Evolutionary conservation across 257 asterid species (phyloP).

Genomic region (Solanum tacnaense): DNA sequence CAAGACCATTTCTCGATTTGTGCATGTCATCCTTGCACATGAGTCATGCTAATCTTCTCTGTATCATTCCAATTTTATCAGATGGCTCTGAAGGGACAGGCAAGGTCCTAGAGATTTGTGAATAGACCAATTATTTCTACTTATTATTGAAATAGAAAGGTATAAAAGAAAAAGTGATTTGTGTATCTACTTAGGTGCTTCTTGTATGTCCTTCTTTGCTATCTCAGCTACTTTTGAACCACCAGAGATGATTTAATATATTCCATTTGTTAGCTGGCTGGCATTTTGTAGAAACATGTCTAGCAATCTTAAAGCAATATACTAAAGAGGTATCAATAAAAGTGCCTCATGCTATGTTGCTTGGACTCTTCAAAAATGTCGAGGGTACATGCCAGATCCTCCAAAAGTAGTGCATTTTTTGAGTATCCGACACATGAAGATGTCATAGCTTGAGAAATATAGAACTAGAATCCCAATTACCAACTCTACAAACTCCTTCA

Average conservation of each 20-base stretch:
- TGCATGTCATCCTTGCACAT: background rate
- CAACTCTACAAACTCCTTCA: background rate
- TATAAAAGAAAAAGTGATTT: background rate
- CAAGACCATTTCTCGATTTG: background rate
- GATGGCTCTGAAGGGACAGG: accelerated
- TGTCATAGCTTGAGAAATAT: background rate
- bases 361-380: background rate
- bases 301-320: background rate
- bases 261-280: background rate
- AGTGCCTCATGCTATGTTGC: background rate
- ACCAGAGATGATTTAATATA: background rate
- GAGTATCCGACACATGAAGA: background rate
- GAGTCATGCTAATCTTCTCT: background rate
- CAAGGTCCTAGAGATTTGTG: background rate
- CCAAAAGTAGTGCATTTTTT: background rate
- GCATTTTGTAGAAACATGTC: background rate
- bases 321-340: background rate
- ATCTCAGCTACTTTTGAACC: background rate
- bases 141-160: background rate
- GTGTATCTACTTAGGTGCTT: background rate
- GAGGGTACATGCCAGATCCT: background rate
- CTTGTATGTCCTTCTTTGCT: background rate
- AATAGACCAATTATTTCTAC: background rate
- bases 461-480: background rate
- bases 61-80: background rate